These are phyloP conservation scores for Orbilia javanica DNA, from an alignment of 2,329 filamentous ascomycete species.

Conservation along the genomic window DNA sequence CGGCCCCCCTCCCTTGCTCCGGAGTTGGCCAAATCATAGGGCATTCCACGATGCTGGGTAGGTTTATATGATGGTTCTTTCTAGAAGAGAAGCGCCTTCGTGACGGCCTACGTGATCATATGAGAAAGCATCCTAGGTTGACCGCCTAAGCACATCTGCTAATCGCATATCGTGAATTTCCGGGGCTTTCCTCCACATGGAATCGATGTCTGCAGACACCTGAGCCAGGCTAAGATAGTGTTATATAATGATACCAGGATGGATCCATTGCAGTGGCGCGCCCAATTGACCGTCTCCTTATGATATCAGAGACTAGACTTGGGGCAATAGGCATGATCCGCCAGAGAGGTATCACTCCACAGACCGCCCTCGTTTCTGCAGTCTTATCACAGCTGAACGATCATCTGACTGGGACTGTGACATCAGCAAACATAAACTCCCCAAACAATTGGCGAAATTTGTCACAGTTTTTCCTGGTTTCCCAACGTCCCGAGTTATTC, in stretches of 20 bases:
- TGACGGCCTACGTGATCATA: not conserved
- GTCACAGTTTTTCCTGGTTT: slow-evolving; percentile 15
- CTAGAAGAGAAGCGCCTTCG: slow-evolving; percentile 42
- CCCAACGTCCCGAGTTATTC: slow-evolving; percentile 18
- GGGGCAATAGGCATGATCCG: slow-evolving; percentile 41
- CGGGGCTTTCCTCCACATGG: not conserved
- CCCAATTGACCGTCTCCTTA: slow-evolving; percentile 7
- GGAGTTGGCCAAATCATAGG: slow-evolving; percentile 56
- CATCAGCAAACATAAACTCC: slow-evolving; percentile 20
- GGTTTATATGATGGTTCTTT: slow-evolving; percentile 51
- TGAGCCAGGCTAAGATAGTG: not conserved
- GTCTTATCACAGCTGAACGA: slow-evolving; percentile 38
- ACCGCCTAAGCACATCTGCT: not conserved
- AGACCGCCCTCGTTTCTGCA: slow-evolving; percentile 41
- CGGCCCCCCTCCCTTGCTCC: slow-evolving; percentile 34
- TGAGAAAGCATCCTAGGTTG: not conserved
- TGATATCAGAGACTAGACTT: slow-evolving; percentile 55
- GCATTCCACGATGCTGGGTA: slow-evolving; percentile 50
- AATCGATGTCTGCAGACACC: not conserved
- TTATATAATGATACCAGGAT: not conserved
- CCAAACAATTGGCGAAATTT: slow-evolving; percentile 5
- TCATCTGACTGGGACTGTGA: slow-evolving; percentile 23
- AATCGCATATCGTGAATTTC: not conserved
- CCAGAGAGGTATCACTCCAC: slow-evolving; percentile 33
- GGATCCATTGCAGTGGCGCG: not conserved